A percentile compares a stretch with the other conserved stretches of the same genome.
phyloP scores from a whole-genome alignment of 305 asterid species.

The Ilex paraguariensis region DNA sequence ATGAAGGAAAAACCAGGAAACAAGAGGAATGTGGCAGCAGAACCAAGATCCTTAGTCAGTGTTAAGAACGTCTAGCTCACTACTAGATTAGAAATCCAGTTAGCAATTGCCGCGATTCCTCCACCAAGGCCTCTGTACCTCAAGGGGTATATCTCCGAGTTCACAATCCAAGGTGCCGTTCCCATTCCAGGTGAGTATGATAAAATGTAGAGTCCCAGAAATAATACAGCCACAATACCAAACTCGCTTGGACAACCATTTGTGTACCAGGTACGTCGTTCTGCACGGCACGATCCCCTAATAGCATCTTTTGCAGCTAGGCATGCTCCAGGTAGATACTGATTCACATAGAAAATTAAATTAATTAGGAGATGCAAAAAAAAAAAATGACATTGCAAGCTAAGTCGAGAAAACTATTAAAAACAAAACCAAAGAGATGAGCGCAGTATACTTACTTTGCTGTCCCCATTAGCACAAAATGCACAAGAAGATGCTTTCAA shows the following conservation, averaged over 20 bases:
- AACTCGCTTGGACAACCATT: constrained; percentile 72
- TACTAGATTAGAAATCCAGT: neutral
- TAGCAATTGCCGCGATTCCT: neutral
- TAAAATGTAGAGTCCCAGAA: constrained; percentile 65
- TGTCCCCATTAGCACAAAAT: constrained; percentile 49
- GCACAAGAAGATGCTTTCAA: constrained; percentile 47
- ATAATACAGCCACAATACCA: constrained; percentile 50
- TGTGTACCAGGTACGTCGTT: constrained; percentile 59
- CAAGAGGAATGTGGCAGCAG: neutral
- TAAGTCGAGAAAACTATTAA: neutral
- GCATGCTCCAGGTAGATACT: constrained; percentile 71
- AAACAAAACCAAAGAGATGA: neutral
- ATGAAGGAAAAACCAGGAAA: neutral
- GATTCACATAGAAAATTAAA: neutral
- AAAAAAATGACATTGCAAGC: neutral
- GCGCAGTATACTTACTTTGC: constrained; percentile 36
- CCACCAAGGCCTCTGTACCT: neutral
- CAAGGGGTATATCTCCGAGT: constrained; percentile 5
- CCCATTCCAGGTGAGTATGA: constrained; percentile 81
- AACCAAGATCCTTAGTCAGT: neutral
- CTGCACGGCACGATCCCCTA: constrained; percentile 29
- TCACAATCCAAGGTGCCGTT: constrained; percentile 41
- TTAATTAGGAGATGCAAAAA: neutral
- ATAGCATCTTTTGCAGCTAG: constrained; percentile 22
- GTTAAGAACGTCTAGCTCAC: neutral